phyloP scores from a whole-genome alignment of 1,284 basidiomycete genomes.

The Apiotrichum veenhuisii region DNA sequence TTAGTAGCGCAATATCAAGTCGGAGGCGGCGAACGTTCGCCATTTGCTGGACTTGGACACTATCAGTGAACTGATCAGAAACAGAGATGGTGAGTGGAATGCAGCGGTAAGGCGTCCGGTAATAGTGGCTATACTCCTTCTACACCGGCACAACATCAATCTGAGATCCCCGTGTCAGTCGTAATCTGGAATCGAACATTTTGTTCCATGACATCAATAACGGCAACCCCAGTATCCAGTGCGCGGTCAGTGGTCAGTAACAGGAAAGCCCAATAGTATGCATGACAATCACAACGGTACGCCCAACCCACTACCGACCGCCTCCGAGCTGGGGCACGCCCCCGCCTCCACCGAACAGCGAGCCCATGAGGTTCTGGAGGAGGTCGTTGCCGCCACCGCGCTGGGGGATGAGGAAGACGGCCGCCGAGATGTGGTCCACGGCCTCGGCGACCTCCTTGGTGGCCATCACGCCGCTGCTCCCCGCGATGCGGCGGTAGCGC shows the following conservation, averaged over 20 bases:
- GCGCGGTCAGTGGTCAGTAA: background rate
- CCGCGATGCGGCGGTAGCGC: constrained; percentile 59
- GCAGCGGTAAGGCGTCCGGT: too few species aligned
- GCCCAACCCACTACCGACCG: constrained; percentile 3
- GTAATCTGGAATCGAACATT: too few species aligned
- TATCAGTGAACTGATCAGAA: too few species aligned
- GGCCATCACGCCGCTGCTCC: constrained; percentile 60
- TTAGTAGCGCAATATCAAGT: too few species aligned
- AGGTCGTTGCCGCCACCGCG: constrained; percentile 70
- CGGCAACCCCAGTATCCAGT: too few species aligned
- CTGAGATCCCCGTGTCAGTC: too few species aligned
- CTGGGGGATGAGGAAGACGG: constrained; percentile 74
- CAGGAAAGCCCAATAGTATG: background rate
- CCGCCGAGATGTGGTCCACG: constrained; percentile 57
- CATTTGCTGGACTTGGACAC: too few species aligned
- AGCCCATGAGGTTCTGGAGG: constrained; percentile 75
- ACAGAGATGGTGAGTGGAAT: too few species aligned
- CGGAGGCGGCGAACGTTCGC: too few species aligned
- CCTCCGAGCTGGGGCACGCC: constrained; percentile 10
- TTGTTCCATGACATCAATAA: too few species aligned
- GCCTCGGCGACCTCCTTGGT: constrained; percentile 67
- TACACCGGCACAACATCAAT: too few species aligned
- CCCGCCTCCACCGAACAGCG: constrained; percentile 65
- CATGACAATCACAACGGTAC: background rate
- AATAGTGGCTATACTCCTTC: too few species aligned